Percentiles rank a stretch among this genome's conserved stretches.
These are phyloP conservation scores for Russula virescens DNA, from an alignment of 768 basidiomycete genomes.

Conservation along the genomic window DNA sequence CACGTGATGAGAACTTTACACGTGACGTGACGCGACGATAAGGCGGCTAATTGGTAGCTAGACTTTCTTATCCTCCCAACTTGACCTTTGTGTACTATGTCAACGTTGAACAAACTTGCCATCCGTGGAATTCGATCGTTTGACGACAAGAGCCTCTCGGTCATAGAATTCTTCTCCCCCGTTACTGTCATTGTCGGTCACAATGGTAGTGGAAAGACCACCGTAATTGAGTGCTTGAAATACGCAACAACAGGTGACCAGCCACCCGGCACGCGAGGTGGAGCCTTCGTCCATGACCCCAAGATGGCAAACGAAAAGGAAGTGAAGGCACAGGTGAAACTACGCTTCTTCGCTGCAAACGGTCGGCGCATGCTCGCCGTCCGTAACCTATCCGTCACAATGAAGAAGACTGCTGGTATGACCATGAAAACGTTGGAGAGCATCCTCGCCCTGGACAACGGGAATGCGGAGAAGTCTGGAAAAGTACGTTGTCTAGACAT, in stretches of 20 bases:
- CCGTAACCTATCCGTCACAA: slow-evolving; percentile 85
- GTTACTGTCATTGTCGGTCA: slow-evolving; percentile 98
- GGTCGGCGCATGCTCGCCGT: slow-evolving; percentile 86
- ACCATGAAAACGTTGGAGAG: slow-evolving; percentile 98
- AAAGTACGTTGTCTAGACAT: slow-evolving; percentile 51
- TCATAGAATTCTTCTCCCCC: slow-evolving; percentile 96
- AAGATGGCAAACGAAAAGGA: slow-evolving; percentile 99
- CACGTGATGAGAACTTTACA: background rate
- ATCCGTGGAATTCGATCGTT: slow-evolving; percentile 94
- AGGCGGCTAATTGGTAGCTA: too few species aligned
- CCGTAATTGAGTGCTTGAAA: slow-evolving; percentile 98
- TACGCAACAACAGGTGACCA: slow-evolving; percentile 98
- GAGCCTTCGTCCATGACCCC: slow-evolving; percentile 98
- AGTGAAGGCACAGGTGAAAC: slow-evolving; percentile 96
- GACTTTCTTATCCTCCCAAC: background rate
- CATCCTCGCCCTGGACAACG: slow-evolving; percentile 70
- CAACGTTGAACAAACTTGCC: slow-evolving; percentile 85
- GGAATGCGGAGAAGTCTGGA: slow-evolving; percentile 56
- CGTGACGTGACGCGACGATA: slow-evolving; percentile 3
- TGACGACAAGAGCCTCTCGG: slow-evolving; percentile 87
- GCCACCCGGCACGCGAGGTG: slow-evolving; percentile 94
- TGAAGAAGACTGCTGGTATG: slow-evolving; percentile 82
- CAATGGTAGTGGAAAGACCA: slow-evolving; percentile 98
- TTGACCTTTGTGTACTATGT: slow-evolving; percentile 43
- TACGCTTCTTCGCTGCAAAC: slow-evolving; percentile 88